phyloP scores from a whole-genome alignment of 106 monocot species.

The Chionographis japonica region DNA sequence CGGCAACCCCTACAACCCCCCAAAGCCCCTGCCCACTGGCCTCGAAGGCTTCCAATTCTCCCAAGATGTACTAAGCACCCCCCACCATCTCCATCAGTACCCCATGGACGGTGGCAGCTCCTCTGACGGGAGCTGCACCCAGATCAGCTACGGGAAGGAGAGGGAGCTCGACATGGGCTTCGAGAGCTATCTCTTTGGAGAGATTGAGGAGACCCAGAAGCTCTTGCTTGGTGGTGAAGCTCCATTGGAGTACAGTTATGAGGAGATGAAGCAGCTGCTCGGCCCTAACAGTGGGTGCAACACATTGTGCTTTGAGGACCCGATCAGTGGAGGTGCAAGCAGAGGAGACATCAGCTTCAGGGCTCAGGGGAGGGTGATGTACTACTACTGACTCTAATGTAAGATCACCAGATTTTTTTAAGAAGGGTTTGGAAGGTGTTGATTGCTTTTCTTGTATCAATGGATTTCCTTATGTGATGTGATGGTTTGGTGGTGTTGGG shows the following conservation, averaged over 20 bases:
- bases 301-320: slow-evolving; percentile 2
- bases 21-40: not conserved
- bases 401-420: not conserved
- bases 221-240: slow-evolving; percentile 9
- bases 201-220: slow-evolving; percentile 25
- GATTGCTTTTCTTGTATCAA: no score
- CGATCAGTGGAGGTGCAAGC: slow-evolving; percentile 11
- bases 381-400: not conserved
- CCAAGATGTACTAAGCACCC: slow-evolving; percentile 3
- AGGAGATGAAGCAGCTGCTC: slow-evolving; percentile 23
- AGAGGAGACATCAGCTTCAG: not conserved
- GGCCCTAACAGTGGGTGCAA: slow-evolving; percentile 3
- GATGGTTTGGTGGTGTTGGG: no score
- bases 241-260: slow-evolving; percentile 10
- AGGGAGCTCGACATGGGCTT: slow-evolving; percentile 1
- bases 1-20: not conserved
- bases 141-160: slow-evolving; percentile 8
- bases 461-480: no score
- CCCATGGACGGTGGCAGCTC: slow-evolving; percentile 17
- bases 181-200: slow-evolving; percentile 27
- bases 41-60: slow-evolving; percentile 14
- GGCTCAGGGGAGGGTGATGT: slow-evolving; percentile 6
- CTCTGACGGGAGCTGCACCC: slow-evolving; percentile 17
- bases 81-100: not conserved
- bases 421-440: not conserved